A percentile compares a stretch with the other conserved stretches of the same genome.
Conservation (phyloP, 1,139 yeast species). For the Yamadazyma membranifaciens region DNA sequence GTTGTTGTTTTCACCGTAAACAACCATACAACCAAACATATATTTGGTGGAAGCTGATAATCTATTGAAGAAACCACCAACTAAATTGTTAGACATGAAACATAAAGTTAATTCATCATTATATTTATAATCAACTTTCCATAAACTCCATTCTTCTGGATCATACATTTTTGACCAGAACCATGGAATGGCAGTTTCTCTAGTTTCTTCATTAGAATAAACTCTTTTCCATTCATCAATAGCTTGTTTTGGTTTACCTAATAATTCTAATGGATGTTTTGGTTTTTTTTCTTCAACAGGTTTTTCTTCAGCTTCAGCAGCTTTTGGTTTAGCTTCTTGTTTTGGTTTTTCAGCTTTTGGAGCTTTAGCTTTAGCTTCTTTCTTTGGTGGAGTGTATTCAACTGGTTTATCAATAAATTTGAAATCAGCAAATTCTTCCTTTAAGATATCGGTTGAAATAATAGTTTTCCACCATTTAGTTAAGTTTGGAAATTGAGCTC, state of each 20-base stretch:
- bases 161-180: conserved; percentile 93
- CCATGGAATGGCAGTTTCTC: conserved; percentile 93
- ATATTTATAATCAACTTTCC: conserved; percentile 96
- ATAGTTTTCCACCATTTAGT: conserved; percentile 88
- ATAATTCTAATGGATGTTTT: conserved; percentile 87
- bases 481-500: conserved; percentile 67
- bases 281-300: conserved; percentile 61
- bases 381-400: conserved; percentile 76
- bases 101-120: conserved; percentile 96
- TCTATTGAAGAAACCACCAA: conserved; percentile 99
- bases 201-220: conserved; percentile 97
- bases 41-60: conserved; percentile 87
- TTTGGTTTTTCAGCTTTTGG: conserved; percentile 21
- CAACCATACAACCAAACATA: conserved; percentile 91
- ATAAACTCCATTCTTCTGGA: conserved; percentile 91
- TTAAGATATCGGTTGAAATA: conserved; percentile 53
- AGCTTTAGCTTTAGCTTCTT: conserved; percentile 56
- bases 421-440: conserved; percentile 39
- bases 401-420: conserved; percentile 64
- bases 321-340: conserved; percentile 32
- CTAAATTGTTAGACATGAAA: conserved; percentile 97
- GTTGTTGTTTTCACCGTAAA: conserved; percentile 97
- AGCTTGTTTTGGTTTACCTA: conserved; percentile 71
- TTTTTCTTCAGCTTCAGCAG: conserved; percentile 41
- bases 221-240: conserved; percentile 96